phyloP scores from a whole-genome alignment of 768 basidiomycete genomes.

The Boletales sp. region DNA sequence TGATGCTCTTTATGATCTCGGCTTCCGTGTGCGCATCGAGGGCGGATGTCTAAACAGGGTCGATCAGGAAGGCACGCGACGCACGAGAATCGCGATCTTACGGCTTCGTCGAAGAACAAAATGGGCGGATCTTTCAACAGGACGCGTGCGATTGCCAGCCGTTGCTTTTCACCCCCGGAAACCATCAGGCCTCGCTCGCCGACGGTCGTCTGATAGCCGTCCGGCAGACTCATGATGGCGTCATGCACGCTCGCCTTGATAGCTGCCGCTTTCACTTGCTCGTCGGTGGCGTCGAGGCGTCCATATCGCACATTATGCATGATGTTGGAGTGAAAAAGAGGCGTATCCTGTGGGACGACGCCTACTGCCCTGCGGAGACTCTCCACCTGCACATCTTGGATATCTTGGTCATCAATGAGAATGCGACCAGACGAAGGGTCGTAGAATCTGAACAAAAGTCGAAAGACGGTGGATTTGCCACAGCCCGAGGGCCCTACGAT shows the following conservation, averaged over 20 bases:
- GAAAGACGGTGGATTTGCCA: conserved; percentile 95
- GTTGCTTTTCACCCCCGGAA: conserved; percentile 97
- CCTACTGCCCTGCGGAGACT: conserved; percentile 77
- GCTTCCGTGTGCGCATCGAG: conserved; percentile 93
- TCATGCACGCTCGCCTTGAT: conserved; percentile 84
- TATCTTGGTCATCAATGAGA: conserved; percentile 83
- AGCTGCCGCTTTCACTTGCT: conserved; percentile 83
- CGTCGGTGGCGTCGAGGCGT: conserved; percentile 79
- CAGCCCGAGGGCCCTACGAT: conserved; percentile 97
- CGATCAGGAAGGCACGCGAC: conserved; percentile 3
- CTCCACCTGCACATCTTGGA: conserved; percentile 65
- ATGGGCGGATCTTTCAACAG: conserved; percentile 94
- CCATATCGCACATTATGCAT: conserved; percentile 97
- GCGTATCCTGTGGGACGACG: conserved; percentile 97
- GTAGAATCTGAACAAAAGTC: conserved; percentile 93
- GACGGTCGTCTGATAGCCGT: conserved; percentile 86
- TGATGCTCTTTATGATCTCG: conserved; percentile 94
- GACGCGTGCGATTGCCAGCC: conserved; percentile 90
- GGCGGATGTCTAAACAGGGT: conserved; percentile 73
- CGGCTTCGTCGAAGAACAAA: conserved; percentile 97
- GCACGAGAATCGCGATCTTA: conserved; percentile 37
- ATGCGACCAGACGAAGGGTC: conserved; percentile 81
- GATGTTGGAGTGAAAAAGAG: conserved; percentile 93
- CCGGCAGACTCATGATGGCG: conserved; percentile 75
- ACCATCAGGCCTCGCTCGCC: conserved; percentile 98